These are phyloP conservation scores for Eucalyptus shirleyi DNA, from an alignment of 345 rosid genomes.

Conservation along the genomic window DNA sequence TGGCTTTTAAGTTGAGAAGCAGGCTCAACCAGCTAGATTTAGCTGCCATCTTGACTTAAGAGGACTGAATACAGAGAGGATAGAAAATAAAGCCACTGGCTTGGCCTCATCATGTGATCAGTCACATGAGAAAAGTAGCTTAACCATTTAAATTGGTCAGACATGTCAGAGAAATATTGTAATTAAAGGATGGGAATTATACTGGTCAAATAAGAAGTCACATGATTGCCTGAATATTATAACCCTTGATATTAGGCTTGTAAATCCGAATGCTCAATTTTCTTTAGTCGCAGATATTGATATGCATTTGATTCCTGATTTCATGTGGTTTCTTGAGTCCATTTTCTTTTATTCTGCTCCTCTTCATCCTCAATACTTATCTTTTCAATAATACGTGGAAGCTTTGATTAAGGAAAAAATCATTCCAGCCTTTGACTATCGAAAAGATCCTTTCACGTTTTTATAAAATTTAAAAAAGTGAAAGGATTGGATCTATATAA, in stretches of 20 bases:
- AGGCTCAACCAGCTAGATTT: slow-evolving; percentile 12
- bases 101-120: slow-evolving; percentile 18
- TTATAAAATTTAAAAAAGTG: background rate
- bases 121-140: slow-evolving; percentile 14
- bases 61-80: background rate
- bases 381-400: background rate
- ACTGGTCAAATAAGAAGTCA: background rate
- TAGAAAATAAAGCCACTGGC: slow-evolving; percentile 3
- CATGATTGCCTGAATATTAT: background rate
- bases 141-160: slow-evolving; percentile 2
- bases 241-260: background rate
- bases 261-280: background rate
- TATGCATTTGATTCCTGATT: background rate
- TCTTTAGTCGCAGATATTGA: background rate
- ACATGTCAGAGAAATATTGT: slow-evolving; percentile 8
- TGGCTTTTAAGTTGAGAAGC: slow-evolving; percentile 4
- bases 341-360: background rate
- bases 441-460: background rate
- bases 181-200: background rate
- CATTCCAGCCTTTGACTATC: background rate
- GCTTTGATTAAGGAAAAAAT: background rate
- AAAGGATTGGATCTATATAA: background rate
- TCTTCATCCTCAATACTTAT: background rate
- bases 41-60: background rate
- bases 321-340: background rate